phyloP scores from a whole-genome alignment of 176 grass and related monocot species.

The Phoenix roebelenii region DNA sequence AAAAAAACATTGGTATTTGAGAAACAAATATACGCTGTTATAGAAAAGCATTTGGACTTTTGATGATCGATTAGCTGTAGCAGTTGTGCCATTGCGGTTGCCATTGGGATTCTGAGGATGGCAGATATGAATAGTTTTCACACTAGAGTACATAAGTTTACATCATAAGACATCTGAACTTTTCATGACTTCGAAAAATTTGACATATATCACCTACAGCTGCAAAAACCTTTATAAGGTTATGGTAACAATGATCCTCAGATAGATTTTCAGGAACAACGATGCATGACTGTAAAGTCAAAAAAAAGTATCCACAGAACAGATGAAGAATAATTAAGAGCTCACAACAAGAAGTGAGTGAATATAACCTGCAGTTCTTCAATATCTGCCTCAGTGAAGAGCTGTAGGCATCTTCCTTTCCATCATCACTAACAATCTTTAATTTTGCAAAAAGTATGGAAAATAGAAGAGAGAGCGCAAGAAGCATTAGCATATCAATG shows the following conservation, averaged over 20 bases:
- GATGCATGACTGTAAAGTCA: not conserved
- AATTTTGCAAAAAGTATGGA: not conserved
- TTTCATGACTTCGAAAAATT: not conserved
- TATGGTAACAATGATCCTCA: conserved; percentile 6
- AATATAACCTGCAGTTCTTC: conserved; percentile 8
- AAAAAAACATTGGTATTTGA: no score
- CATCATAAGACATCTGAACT: not conserved
- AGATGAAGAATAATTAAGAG: not conserved
- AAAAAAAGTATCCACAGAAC: not conserved
- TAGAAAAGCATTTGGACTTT: not conserved
- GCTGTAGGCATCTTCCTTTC: not conserved
- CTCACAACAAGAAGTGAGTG: not conserved
- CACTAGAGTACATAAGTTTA: not conserved
- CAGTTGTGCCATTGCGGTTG: not conserved
- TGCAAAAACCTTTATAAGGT: not conserved
- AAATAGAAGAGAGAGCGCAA: not conserved
- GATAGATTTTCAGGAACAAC: not conserved
- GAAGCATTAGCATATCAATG: not conserved
- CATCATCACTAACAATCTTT: conserved; percentile 2
- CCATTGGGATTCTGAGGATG: not conserved
- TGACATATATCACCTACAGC: conserved; percentile 1
- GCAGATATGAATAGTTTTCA: not conserved
- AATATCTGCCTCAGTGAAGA: conserved; percentile 7
- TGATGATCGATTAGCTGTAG: conserved; percentile 5
- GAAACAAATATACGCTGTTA: not conserved